Evolutionary conservation across 2,329 filamentous ascomycete species (phyloP).

Genomic region (Penicillium hordei): DNA sequence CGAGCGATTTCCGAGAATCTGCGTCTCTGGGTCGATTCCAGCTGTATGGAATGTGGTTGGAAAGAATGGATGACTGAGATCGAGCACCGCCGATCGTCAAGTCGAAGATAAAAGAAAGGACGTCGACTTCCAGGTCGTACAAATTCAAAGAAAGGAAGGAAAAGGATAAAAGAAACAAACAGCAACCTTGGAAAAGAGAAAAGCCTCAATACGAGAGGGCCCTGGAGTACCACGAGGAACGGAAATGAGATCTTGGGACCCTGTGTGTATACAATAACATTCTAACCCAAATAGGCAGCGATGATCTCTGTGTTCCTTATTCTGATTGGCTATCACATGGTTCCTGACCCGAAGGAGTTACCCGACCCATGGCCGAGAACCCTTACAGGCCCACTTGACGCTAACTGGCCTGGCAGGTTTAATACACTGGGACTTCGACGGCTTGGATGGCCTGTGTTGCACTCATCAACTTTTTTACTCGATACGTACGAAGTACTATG

Average conservation of each 20-base stretch:
- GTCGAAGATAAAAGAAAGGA: constrained; percentile 22
- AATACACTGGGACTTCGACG: background rate
- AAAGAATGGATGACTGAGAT: constrained; percentile 29
- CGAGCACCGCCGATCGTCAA: constrained; percentile 23
- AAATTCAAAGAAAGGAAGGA: constrained; percentile 6
- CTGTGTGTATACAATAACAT: constrained; percentile 6
- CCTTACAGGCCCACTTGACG: background rate
- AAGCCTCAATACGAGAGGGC: background rate
- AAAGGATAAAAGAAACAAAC: background rate
- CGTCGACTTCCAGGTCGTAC: constrained; percentile 28
- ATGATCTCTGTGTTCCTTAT: background rate
- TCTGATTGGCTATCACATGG: constrained; percentile 15
- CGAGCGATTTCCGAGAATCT: constrained; percentile 15
- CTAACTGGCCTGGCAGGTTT: background rate
- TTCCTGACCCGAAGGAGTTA: constrained; percentile 18
- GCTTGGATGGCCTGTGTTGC: background rate
- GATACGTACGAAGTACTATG: background rate
- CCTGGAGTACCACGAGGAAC: constrained; percentile 7
- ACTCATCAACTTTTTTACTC: background rate
- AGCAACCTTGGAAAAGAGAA: background rate
- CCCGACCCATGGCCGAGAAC: constrained; percentile 2
- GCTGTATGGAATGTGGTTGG: constrained; percentile 25
- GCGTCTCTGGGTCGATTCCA: constrained; percentile 16
- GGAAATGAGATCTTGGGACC: constrained; percentile 12
- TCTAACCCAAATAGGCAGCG: constrained; percentile 8